Base-by-base conservation (phyloP, 371 early-diverging fungal genomes). In the Mucor irregularis region DNA sequence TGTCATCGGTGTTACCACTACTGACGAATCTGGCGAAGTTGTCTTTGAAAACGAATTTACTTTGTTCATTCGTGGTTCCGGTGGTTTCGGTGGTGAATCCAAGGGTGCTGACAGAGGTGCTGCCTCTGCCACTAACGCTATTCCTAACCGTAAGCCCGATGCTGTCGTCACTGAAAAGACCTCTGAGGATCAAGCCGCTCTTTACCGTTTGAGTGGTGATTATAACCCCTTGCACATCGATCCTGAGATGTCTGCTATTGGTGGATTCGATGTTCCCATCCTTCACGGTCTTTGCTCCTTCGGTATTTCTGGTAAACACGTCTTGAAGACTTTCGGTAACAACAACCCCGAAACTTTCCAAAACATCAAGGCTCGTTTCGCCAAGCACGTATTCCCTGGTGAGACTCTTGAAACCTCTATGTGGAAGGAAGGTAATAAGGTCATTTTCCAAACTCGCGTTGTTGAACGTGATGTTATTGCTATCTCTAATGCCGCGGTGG, bases 211-310 rank as follows among this genome's bases (percentile, higher is more conserved):
- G 62, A 80, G 80, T 16, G 93, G 93, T 68, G 94, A 93, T 70
- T 86, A 73, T 68, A 93, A 93, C 56, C 97, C 97, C 49, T 79
- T 97, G 57, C 98, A 98, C 74, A 88, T 98, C 63, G 98, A 98
- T 68, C 97, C 98, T 17, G 73, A 80, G n/a, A 94, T 98, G 94
- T 85, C 93, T 30, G 78, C 87, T 31, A 81, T 97, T 40, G 99
- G 96, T 51, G 95, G 96, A 10, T 98, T 97, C 69, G 88, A 96
- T 22, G 87, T 89, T 2, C 99, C 99, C 4, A 98, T 98, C 59
- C 80, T 98, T 34, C 99, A 98, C 62, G 98, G 98, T 17, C 81
- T 98, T 48, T 94, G 94, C 78, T 83, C 92, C 2, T 93, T 91
- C 61, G 98, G 96, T 60, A 81, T 93, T 53, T 91, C 96, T 37